Evolutionary conservation across 1,284 basidiomycete genomes (phyloP).

Genomic region (Cutaneotrichosporon sp.): DNA sequence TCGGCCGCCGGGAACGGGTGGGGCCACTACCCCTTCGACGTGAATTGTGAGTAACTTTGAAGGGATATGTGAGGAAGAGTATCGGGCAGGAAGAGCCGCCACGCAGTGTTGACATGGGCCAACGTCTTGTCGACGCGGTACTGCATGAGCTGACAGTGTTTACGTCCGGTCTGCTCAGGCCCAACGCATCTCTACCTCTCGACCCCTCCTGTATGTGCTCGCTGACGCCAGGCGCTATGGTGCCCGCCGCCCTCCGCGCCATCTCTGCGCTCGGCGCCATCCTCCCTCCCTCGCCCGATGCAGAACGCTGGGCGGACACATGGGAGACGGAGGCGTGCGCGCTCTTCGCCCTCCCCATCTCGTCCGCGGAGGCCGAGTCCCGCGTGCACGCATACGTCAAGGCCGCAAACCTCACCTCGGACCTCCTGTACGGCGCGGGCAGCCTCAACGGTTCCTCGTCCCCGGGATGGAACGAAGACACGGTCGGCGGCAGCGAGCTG

Average conservation of each 20-base stretch:
- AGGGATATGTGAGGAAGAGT: no score
- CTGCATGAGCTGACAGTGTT: no score
- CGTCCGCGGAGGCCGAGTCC: conserved; percentile 40
- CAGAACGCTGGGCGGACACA: conserved; percentile 42
- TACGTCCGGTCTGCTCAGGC: no score
- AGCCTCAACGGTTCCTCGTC: conserved; percentile 27
- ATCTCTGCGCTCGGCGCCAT: conserved; percentile 54
- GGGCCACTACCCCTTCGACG: conserved; percentile 59
- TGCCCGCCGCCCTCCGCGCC: conserved; percentile 58
- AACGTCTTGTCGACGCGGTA: no score
- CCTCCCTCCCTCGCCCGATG: conserved; percentile 46
- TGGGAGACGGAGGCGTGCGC: conserved; percentile 56
- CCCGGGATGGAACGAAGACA: not conserved
- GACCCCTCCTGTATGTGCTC: no score
- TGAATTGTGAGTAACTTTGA: conserved; percentile 54
- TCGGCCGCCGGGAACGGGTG: conserved; percentile 58
- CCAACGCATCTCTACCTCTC: no score
- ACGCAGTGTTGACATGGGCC: no score
- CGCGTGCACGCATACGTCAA: conserved; percentile 56
- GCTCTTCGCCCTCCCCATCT: conserved; percentile 57
- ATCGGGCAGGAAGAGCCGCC: no score
- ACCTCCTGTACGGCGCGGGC: conserved; percentile 37
- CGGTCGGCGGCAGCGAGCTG: conserved; percentile 5
- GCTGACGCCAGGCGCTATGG: conserved; percentile 51
- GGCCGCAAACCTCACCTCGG: conserved; percentile 50